phyloP scores from a whole-genome alignment of 768 basidiomycete species.

The Rhizopogon salebrosus region DNA sequence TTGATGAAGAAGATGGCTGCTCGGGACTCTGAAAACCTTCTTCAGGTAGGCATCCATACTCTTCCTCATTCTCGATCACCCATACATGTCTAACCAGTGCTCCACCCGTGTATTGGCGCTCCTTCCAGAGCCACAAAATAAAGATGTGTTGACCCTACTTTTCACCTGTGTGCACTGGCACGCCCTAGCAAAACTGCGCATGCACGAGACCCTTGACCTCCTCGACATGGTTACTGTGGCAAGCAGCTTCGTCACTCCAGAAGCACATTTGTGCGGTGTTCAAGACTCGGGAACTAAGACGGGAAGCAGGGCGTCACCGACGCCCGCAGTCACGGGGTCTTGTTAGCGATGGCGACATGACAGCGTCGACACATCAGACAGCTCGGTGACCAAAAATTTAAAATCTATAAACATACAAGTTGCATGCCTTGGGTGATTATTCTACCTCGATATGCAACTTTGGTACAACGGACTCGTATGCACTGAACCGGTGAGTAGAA shows the following conservation, averaged over 20 bases:
- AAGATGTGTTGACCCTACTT: constrained; percentile 8
- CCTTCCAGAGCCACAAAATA: constrained; percentile 8
- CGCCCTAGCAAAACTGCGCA: constrained; percentile 22
- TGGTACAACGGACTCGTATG: constrained; percentile 31
- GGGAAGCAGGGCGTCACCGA: constrained; percentile 1
- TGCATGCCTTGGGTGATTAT: constrained; percentile 31
- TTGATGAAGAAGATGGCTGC: constrained; percentile 18
- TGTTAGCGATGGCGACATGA: not conserved
- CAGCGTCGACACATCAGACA: not conserved
- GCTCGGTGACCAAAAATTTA: constrained; percentile 8
- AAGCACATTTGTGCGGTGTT: constrained; percentile 15
- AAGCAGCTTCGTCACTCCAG: constrained; percentile 18
- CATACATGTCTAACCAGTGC: constrained; percentile 1
- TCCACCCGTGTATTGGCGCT: constrained; percentile 7
- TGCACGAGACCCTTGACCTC: constrained; percentile 16
- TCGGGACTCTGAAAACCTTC: constrained; percentile 31
- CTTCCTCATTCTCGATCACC: not conserved
- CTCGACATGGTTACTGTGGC: constrained; percentile 13
- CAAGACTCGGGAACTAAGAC: constrained; percentile 11
- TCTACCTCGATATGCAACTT: constrained; percentile 11
- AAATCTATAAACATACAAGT: constrained; percentile 28
- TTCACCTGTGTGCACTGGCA: constrained; percentile 13
- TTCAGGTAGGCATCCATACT: constrained; percentile 17
- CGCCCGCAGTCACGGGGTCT: not conserved
- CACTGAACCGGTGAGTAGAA: constrained; percentile 24